These are phyloP conservation scores for Aulographum hederae DNA, from an alignment of 2,329 filamentous ascomycete genomes.

Conservation along the genomic window DNA sequence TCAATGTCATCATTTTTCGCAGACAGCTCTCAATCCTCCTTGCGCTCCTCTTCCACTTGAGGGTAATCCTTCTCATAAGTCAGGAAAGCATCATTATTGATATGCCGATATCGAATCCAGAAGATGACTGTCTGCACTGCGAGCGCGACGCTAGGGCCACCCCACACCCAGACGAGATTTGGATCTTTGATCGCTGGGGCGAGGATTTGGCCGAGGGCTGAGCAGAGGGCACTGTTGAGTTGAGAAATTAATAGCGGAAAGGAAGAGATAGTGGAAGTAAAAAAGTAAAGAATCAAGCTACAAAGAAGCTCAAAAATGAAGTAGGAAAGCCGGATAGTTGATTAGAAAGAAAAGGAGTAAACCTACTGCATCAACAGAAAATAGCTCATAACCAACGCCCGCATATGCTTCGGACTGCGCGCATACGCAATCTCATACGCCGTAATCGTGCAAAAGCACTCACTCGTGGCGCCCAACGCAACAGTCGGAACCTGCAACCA, in stretches of 20 bases:
- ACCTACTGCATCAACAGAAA: constrained; percentile 24
- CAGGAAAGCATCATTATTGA: constrained; percentile 32
- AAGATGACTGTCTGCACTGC: constrained; percentile 29
- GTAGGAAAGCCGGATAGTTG: no score
- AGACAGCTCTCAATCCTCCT: no score
- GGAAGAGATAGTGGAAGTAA: no score
- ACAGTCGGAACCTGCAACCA: constrained; percentile 24
- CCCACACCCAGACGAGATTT: constrained; percentile 30
- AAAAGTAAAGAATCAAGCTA: no score
- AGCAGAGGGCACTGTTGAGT: constrained; percentile 20
- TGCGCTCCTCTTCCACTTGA: constrained; percentile 1
- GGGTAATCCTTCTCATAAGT: no score
- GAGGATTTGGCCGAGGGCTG: constrained; percentile 23
- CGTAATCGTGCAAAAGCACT: constrained; percentile 14
- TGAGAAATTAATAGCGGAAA: no score
- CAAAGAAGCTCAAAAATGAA: no score
- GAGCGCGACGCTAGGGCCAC: constrained; percentile 29
- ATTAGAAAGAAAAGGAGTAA: no score
- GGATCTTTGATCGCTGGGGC: constrained; percentile 27
- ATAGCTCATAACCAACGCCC: constrained; percentile 21
- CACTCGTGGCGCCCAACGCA: constrained; percentile 15
- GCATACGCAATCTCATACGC: constrained; percentile 27
- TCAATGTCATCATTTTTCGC: no score
- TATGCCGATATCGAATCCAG: constrained; percentile 25
- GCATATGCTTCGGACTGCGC: constrained; percentile 23